A percentile compares a stretch with the other conserved stretches of the same genome.
phyloP scores from a whole-genome alignment of 176 grass and related monocot genomes.

The Coix lacrymajobi region DNA sequence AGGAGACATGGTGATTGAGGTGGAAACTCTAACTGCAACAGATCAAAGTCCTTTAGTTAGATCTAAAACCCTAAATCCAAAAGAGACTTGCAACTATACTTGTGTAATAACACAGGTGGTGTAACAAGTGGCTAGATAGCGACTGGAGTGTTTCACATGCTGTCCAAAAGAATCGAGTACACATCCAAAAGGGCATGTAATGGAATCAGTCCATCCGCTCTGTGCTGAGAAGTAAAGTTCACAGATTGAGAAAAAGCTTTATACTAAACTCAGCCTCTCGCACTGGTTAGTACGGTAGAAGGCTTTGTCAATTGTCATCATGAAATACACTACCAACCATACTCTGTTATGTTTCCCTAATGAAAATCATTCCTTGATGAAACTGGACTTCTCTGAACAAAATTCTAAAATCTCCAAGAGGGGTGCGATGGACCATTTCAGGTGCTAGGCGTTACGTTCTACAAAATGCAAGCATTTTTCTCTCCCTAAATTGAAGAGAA shows the following conservation, averaged over 20 bases:
- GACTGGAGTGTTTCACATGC: background rate
- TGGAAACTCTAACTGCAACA: constrained; percentile 92
- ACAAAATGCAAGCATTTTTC: background rate
- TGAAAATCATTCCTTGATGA: background rate
- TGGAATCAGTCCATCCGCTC: background rate
- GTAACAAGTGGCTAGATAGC: background rate
- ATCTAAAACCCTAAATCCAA: constrained; percentile 3
- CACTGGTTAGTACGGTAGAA: background rate
- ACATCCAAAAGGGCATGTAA: background rate
- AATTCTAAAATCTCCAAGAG: constrained; percentile 1
- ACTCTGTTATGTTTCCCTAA: background rate
- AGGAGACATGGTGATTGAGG: constrained; percentile 94
- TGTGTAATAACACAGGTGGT: background rate
- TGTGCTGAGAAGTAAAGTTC: background rate
- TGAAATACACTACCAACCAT: background rate
- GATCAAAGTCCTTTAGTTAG: constrained; percentile 30
- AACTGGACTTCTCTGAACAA: background rate
- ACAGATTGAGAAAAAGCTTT: background rate
- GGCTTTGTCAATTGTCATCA: background rate
- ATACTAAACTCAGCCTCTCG: background rate
- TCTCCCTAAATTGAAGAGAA: background rate
- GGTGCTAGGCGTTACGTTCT: background rate
- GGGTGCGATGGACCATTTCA: constrained; percentile 7
- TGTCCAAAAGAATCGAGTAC: background rate
- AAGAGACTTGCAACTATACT: background rate